Evolutionary conservation across 164 flowering plant species (phyloP).

Genomic region (Cinnamomum micranthum): DNA sequence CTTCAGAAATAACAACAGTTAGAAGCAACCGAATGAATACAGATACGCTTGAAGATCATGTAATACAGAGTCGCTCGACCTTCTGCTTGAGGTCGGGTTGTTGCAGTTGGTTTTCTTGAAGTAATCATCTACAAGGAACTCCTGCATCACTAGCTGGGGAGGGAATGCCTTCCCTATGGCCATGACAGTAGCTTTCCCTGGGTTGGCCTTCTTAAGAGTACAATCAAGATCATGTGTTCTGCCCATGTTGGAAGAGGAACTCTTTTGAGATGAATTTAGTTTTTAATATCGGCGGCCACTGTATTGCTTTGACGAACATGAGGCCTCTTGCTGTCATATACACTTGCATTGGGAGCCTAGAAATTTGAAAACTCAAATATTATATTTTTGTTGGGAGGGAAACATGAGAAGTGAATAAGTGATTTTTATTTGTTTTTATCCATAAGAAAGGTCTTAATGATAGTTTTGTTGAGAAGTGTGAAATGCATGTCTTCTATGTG

Average conservation of each 20-base stretch:
- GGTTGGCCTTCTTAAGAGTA: slow-evolving; percentile 28
- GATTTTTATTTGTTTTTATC: background rate
- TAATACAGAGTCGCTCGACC: slow-evolving; percentile 75
- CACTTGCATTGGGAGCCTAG: background rate
- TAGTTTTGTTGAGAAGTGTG: background rate
- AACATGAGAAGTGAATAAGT: background rate
- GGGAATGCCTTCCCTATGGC: slow-evolving; percentile 98
- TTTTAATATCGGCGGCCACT: no score
- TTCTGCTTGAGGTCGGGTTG: slow-evolving; percentile 81
- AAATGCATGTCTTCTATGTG: background rate
- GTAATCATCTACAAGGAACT: slow-evolving; percentile 87
- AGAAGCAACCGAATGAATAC: background rate
- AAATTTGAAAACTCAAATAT: background rate
- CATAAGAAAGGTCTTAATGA: background rate
- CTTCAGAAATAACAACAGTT: slow-evolving; percentile 86
- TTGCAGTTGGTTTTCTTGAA: slow-evolving; percentile 88
- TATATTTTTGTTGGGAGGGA: background rate
- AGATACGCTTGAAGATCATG: background rate
- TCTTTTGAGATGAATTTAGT: no score
- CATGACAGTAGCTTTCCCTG: slow-evolving; percentile 73
- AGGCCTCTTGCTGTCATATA: background rate
- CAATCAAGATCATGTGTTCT: slow-evolving; percentile 9
- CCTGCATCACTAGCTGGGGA: slow-evolving; percentile 93
- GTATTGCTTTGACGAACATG: background rate
- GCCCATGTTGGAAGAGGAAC: slow-evolving; percentile 13